phyloP scores from a whole-genome alignment of 768 basidiomycete genomes.

The Pulveroboletus frians region DNA sequence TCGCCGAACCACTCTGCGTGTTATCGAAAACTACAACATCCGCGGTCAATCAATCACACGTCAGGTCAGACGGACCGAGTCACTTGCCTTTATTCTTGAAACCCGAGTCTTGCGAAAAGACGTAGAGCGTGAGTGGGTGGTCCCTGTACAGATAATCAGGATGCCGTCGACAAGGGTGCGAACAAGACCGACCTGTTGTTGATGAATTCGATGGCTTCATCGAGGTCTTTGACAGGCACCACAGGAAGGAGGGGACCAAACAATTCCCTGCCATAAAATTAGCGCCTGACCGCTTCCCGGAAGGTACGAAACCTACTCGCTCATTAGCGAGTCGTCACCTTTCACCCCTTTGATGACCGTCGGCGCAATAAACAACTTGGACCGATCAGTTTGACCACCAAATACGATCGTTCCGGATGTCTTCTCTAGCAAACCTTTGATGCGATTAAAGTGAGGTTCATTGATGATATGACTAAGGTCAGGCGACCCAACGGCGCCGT shows the following conservation, averaged over 20 bases:
- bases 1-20: conserved; percentile 65
- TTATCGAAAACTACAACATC: conserved; percentile 50
- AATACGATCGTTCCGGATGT: conserved; percentile 62
- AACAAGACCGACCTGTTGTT: conserved; percentile 44
- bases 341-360: conserved; percentile 65
- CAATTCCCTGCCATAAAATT: conserved; percentile 52
- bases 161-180: neutral
- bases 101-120: conserved; percentile 57
- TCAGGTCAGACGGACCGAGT: neutral
- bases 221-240: conserved; percentile 62
- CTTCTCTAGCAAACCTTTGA: conserved; percentile 57
- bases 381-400: conserved; percentile 59
- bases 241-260: conserved; percentile 82
- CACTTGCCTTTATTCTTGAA: conserved; percentile 58
- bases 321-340: conserved; percentile 67
- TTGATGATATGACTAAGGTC: conserved; percentile 52
- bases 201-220: conserved; percentile 67
- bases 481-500: conserved; percentile 38
- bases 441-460: conserved; percentile 48
- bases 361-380: conserved; percentile 60
- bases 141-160: conserved; percentile 39
- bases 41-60: neutral
- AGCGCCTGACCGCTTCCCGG: neutral
- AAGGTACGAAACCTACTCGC: conserved; percentile 46
- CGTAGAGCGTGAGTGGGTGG: conserved; percentile 71